Conservation (phyloP, 352 stramenopile species). For the Pythium rhizo-oryzae region DNA sequence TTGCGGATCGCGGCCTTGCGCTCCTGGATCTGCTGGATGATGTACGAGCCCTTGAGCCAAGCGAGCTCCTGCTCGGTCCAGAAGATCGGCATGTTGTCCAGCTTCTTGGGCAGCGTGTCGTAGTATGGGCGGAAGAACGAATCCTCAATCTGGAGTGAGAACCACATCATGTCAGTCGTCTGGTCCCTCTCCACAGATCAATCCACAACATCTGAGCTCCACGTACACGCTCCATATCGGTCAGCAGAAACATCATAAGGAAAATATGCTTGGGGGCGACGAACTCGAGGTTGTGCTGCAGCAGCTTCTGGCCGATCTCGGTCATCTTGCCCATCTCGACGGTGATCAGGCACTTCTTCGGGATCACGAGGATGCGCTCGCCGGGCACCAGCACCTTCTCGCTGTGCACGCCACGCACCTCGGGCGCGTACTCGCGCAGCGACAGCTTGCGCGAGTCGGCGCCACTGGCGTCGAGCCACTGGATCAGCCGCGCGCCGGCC, state of each 20-base stretch:
- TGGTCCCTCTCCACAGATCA: too few species aligned
- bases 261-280: conserved; percentile 99
- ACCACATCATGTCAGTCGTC: neutral
- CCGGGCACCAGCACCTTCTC: conserved; percentile 85
- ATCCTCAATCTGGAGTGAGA: conserved; percentile 50
- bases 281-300: conserved; percentile 94
- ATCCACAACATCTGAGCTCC: neutral
- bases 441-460: conserved; percentile 79
- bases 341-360: conserved; percentile 97
- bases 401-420: conserved; percentile 94
- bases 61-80: conserved; percentile 95
- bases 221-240: conserved; percentile 92
- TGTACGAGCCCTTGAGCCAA: conserved; percentile 92
- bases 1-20: conserved; percentile 95
- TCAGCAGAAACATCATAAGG: conserved; percentile 99
- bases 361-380: conserved; percentile 91
- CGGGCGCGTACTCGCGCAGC: conserved; percentile 90
- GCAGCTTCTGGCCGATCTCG: conserved; percentile 93
- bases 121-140: conserved; percentile 97
- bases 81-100: conserved; percentile 99
- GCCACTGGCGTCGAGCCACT: conserved; percentile 72
- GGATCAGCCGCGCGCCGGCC: conserved; percentile 65
- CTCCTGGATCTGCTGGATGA: conserved; percentile 95
- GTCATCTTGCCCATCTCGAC: conserved; percentile 99
- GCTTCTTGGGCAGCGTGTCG: conserved; percentile 94